Evolutionary conservation across 1,284 basidiomycete genomes (phyloP), one percentile per base, ranked within the genome.

Genomic region (Naganishia sp.): DNA sequence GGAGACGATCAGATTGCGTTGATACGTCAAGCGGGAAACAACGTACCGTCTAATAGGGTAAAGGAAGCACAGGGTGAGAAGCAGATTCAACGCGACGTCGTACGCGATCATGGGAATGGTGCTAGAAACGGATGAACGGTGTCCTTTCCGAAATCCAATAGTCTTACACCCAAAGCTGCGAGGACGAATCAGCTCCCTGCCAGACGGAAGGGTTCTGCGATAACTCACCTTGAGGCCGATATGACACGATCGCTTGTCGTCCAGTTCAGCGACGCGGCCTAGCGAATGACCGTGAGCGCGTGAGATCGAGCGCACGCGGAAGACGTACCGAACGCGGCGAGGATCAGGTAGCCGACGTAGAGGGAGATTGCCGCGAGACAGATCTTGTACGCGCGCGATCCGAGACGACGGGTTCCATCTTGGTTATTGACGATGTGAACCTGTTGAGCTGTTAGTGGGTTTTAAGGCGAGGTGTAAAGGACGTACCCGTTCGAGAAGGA

Each of bases 31-130:
- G 21, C 6, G 58, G 50, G 10, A 51, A 28, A 23, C 7, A 4
- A 39, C 57, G 23, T n/a, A 61, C 58, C 32, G 31, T 51, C 58
- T 32, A 21, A 61, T 50, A 28, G 58, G 58, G 15, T 51, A 61
- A 15, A 61, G 58, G n/a, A 50, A 61, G 35, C 58, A 61, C 7
- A 25, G 13, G 6, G 58, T 61, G 10, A 61, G 35, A 23, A 61
- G 35, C 9, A 61, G 21, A 42, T 50, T 61, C 23, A 61, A 42
- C n/a, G 49, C 18, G 6, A 61, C 28, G 35, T 61, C 58, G 21
- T 61, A 61, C 10, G 41, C 47, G 17, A 61, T 61, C 58, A 61
- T 61, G 2, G 58, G 58, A 18, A 61, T 51, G 21, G 58, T 61
- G 23, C 58, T 61, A 42, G 42, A 18, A 23, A 3, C 46, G 35